Evolutionary conservation across 768 basidiomycete genomes (phyloP), one percentile per base, ranked within the genome.

Genomic region (Suillus discolor): DNA sequence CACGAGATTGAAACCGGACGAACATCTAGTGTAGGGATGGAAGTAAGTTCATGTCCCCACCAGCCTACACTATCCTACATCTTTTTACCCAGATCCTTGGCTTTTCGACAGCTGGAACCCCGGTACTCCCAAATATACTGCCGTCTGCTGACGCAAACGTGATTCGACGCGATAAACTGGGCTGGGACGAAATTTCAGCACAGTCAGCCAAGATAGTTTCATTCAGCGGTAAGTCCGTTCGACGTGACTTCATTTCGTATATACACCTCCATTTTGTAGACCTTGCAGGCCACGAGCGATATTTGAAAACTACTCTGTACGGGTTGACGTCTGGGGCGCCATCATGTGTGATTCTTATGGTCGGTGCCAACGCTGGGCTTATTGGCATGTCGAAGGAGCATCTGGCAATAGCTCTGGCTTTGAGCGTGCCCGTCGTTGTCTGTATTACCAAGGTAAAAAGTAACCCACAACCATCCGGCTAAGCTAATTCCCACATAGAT

Each of bases 301-400:
- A 92, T 77, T 77, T 93, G 57, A 93, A 93, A 80, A 99, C 97
- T 0, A 99, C 97, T 5, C 79, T 99, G 59, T 98, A 97, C 71
- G 97, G 97, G 0, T 78, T 99, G 60, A 97, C 96, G 0, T 97
- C 96, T 5, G 94, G 95, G 36, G 91, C 94, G 0, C 96, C 97
- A 63, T 97, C 89, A 65, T 97, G 92, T 74, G 91, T 93, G 15
- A 89, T 97, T 63, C 81, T 99, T 55, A 96, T 97, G 80, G 93
- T 99, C 13, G 97, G 96, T 25, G 96, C 89, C 9, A 99, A 99
- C 74, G 97, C 97, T 2, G 93, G 93, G 9, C 75, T 94, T 49
- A 94, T 94, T 68, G 87, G 93, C 61, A 94, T 95, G 94, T 93
- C 91, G 41, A 95, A 98, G 77, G 97, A 99, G 76, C 97, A 99